A percentile compares a stretch with the other conserved stretches of the same genome.
Conservation (phyloP, 2,329 filamentous ascomycete genomes). For the Arthrobotrys sphaeroides region DNA sequence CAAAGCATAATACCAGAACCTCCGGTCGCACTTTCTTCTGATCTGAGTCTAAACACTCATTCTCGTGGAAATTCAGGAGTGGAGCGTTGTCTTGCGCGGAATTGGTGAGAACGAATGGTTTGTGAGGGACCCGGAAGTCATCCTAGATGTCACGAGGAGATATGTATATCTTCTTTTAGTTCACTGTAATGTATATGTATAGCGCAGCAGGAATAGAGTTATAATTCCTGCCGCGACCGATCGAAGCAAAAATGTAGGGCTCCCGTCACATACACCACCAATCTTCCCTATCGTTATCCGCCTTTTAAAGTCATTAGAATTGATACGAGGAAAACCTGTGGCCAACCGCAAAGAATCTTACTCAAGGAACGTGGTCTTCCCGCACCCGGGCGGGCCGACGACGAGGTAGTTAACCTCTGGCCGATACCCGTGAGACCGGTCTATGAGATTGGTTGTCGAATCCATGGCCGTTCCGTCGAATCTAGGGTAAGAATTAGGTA, state of each 20-base stretch:
- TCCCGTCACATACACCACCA: constrained; percentile 21
- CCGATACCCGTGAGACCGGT: constrained; percentile 13
- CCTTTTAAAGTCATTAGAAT: neutral
- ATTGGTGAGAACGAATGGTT: constrained; percentile 30
- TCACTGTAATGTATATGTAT: neutral
- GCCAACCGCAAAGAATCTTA: neutral
- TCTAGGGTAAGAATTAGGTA: neutral
- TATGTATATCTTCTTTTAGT: too few species aligned
- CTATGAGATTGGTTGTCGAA: constrained; percentile 43
- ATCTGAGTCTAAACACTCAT: constrained; percentile 23
- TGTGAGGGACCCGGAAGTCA: constrained; percentile 14
- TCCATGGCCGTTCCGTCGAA: constrained; percentile 17
- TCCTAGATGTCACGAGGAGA: neutral
- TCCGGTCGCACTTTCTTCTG: constrained; percentile 21
- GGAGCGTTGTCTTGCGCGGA: constrained; percentile 31
- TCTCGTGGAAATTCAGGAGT: constrained; percentile 30
- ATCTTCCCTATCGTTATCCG: constrained; percentile 38
- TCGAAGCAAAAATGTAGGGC: neutral
- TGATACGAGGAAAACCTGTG: neutral
- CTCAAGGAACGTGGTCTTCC: constrained; percentile 44
- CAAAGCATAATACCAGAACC: constrained; percentile 33
- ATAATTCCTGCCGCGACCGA: neutral
- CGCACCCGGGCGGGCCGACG: constrained; percentile 13
- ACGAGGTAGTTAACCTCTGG: constrained; percentile 39
- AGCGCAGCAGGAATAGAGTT: neutral